Conservation (phyloP, 352 stramenopile species). For the Pilasporangium apinafurcum region DNA sequence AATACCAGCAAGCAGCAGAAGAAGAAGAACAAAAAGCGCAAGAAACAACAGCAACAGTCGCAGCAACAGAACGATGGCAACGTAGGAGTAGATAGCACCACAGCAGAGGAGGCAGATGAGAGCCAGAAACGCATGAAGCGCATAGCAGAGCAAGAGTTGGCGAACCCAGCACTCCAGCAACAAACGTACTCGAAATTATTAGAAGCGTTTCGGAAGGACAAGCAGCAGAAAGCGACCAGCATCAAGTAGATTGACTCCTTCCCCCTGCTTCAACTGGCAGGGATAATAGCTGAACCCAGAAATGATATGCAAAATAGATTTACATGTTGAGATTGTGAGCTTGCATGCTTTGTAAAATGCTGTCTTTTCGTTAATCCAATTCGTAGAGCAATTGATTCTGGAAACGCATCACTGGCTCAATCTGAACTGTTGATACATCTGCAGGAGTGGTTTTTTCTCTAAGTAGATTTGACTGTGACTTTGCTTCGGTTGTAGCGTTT, state of each 20-base stretch:
- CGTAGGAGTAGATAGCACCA: slow-evolving; percentile 2
- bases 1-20: slow-evolving; percentile 14
- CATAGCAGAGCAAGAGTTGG: slow-evolving; percentile 62
- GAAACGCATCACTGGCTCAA: slow-evolving; percentile 29
- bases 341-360: neutral
- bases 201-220: slow-evolving; percentile 53
- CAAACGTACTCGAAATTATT: slow-evolving; percentile 70
- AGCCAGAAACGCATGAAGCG: slow-evolving; percentile 57
- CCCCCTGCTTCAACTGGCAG: too few species aligned
- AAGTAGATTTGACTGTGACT: neutral
- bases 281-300: too few species aligned
- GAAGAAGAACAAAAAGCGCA: slow-evolving; percentile 65
- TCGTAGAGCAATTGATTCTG: slow-evolving; percentile 74
- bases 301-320: slow-evolving; percentile 13
- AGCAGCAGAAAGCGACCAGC: slow-evolving; percentile 16
- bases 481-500: neutral
- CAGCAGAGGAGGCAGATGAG: slow-evolving; percentile 17
- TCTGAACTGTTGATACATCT: slow-evolving; percentile 1
- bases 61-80: slow-evolving; percentile 16
- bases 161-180: slow-evolving; percentile 43
- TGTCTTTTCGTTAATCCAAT: slow-evolving; percentile 32
- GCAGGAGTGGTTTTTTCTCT: neutral
- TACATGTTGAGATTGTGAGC: slow-evolving; percentile 5
- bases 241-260: too few species aligned
- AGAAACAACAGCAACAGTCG: slow-evolving; percentile 32